These are phyloP conservation scores for Termitomyces sp. DNA, from an alignment of 768 basidiomycete genomes.

Conservation along the genomic window DNA sequence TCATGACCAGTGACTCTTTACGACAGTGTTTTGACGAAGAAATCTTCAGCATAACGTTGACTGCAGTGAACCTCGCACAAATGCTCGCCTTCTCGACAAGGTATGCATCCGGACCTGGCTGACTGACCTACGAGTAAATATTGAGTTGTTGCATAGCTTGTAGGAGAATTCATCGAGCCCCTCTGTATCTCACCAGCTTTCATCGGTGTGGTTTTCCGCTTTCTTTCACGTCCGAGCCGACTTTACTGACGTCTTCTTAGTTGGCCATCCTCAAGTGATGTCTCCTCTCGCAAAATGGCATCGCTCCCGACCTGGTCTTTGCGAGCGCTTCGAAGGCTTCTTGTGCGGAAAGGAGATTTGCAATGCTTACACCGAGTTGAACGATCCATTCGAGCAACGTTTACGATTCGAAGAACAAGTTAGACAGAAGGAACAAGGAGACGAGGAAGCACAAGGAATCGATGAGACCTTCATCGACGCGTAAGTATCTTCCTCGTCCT, in stretches of 20 bases:
- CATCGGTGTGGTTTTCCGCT: conserved; percentile 55
- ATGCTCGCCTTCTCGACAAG: conserved; percentile 93
- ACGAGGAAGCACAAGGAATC: conserved; percentile 96
- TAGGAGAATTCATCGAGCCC: conserved; percentile 96
- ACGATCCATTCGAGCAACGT: conserved; percentile 96
- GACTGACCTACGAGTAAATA: background rate
- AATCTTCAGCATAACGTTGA: conserved; percentile 81
- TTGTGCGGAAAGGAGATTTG: conserved; percentile 98
- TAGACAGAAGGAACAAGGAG: conserved; percentile 93
- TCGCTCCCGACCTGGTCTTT: conserved; percentile 92
- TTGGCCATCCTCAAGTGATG: conserved; percentile 99
- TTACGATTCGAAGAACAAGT: conserved; percentile 93
- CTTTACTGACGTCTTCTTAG: conserved; percentile 27
- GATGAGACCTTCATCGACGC: conserved; percentile 96
- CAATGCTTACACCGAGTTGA: conserved; percentile 99
- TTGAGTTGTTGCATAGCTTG: conserved; percentile 50
- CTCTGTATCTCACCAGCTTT: conserved; percentile 96
- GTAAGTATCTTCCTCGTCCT: conserved; percentile 40
- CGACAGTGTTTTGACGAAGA: background rate
- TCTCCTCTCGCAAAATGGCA: conserved; percentile 99
- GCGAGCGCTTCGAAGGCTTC: conserved; percentile 98
- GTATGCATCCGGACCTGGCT: conserved; percentile 25
- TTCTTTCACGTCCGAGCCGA: conserved; percentile 2
- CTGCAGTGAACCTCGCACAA: conserved; percentile 93
- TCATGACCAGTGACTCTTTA: background rate